Percentiles rank a stretch among this genome's conserved stretches.
These are phyloP conservation scores for Heritiera littoralis DNA, from an alignment of 345 rosid species.

Conservation along the genomic window DNA sequence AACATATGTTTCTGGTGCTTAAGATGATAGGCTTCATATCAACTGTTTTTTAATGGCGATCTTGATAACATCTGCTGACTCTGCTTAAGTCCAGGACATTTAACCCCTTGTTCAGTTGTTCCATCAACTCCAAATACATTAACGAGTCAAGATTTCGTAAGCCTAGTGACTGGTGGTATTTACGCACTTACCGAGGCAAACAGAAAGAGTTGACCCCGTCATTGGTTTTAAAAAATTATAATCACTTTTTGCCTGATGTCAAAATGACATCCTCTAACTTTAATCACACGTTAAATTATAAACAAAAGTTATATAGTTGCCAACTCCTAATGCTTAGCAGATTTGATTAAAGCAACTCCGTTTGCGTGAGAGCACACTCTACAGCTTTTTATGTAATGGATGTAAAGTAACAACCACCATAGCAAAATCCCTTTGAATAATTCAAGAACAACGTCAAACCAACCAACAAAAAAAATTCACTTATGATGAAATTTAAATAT, in stretches of 20 bases:
- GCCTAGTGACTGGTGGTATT: not conserved
- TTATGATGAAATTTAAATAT: too few species aligned
- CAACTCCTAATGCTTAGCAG: too few species aligned
- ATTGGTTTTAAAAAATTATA: not conserved
- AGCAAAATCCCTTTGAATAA: too few species aligned
- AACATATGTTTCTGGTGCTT: not conserved
- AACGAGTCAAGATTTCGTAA: not conserved
- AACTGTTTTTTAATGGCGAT: not conserved
- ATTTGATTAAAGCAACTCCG: too few species aligned
- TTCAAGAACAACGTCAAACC: too few species aligned
- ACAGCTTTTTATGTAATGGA: too few species aligned
- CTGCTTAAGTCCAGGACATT: not conserved
- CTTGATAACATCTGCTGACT: not conserved
- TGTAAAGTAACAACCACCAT: too few species aligned
- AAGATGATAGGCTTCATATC: not conserved
- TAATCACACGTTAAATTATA: not conserved
- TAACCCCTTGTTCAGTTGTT: not conserved
- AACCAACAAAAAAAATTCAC: too few species aligned
- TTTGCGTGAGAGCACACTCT: not conserved
- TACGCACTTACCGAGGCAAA: not conserved
- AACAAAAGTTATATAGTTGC: not conserved
- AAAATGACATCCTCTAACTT: not conserved
- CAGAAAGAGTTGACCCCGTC: not conserved
- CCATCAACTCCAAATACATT: not conserved
- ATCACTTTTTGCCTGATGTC: not conserved